These are phyloP conservation scores for Meyerozyma elateridarum DNA, from an alignment of 1,139 yeast genomes.

Conservation along the genomic window DNA sequence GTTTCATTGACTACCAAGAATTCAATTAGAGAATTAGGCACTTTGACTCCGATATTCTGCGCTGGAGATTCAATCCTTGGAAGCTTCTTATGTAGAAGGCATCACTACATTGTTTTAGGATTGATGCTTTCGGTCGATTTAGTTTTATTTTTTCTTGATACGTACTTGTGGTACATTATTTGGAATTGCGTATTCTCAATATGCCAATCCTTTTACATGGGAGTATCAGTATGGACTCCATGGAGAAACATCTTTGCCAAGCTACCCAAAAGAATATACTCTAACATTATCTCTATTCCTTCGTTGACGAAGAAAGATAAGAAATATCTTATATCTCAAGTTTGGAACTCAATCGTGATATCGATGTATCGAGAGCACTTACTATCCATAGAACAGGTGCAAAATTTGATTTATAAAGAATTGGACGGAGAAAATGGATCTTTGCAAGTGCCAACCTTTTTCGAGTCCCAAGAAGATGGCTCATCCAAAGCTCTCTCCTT, in stretches of 20 bases:
- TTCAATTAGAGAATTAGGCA: constrained; percentile 44
- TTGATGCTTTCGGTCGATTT: constrained; percentile 39
- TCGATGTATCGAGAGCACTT: constrained; percentile 57
- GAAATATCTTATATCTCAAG: constrained; percentile 38
- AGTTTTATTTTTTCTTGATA: constrained; percentile 47
- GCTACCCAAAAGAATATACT: constrained; percentile 46
- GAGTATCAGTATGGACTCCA: constrained; percentile 54
- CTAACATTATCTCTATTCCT: constrained; percentile 37
- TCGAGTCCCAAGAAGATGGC: constrained; percentile 49
- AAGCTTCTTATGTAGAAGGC: constrained; percentile 31
- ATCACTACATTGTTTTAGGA: constrained; percentile 34
- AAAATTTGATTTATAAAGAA: constrained; percentile 39
- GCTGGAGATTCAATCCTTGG: constrained; percentile 45
- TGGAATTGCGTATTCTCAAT: constrained; percentile 51
- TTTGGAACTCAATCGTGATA: constrained; percentile 51
- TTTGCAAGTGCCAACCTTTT: constrained; percentile 44
- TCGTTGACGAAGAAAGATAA: constrained; percentile 26
- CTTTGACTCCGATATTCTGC: constrained; percentile 36
- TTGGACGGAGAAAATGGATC: constrained; percentile 21
- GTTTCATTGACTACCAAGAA: constrained; percentile 36
- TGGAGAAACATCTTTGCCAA: constrained; percentile 52
- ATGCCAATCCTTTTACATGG: constrained; percentile 43
- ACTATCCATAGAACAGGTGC: constrained; percentile 46
- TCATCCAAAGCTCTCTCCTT: constrained; percentile 30
- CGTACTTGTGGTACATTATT: constrained; percentile 52